Base-by-base conservation (phyloP, 768 basidiomycete genomes). In the Russula sp. region DNA sequence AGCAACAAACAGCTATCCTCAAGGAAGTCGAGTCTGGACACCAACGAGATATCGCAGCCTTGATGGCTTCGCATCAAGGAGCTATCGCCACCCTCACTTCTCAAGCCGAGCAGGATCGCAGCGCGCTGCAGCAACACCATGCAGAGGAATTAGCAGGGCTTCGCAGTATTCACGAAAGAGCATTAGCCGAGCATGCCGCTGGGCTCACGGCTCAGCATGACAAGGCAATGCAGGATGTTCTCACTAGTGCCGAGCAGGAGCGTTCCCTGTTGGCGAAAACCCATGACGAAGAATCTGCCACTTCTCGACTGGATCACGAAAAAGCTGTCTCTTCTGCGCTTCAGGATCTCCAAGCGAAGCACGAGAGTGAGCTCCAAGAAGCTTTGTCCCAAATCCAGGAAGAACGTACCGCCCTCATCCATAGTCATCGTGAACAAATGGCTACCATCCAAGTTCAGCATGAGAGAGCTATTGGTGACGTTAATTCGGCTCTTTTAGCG, bases 11-110 rank as follows among this genome's bases (percentile, higher is more conserved):
- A 6, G 66, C 71, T 1, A 72, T 82, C 45, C 74, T 91, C 8
- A 73, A 78, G 55, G 82, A 85, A 59, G 67, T 86, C 38, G 80
- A 83, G 65, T 78, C 73, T 39, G 76, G 76, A 9, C 85, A 90
- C 65, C 77, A 81, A 50, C 79, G 78, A 60, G 83, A 86, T 48
- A 62, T 82, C n/a, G 70, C 75, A 7, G 70, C 75, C 35, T 70
- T 88, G 61, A 78, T 79, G 69, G 71, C 71, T 7, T 71, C 75
- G 5, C 85, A 90, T 67, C 72, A 77, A 18, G 66, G 70, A 8
- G 74, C 73, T 2, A 66, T 86, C 34, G 66, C 69, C 35, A 68
- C 66, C 5, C 64, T 66, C 5, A 45, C 60, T 35, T 47, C 68
- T 13, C 67, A 73, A 35, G 71, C 73, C 39, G 75, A 79, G 61